These are phyloP conservation scores for Pestalotiopsis sp. DNA, from an alignment of 2,329 filamentous ascomycete genomes.

Conservation along the genomic window DNA sequence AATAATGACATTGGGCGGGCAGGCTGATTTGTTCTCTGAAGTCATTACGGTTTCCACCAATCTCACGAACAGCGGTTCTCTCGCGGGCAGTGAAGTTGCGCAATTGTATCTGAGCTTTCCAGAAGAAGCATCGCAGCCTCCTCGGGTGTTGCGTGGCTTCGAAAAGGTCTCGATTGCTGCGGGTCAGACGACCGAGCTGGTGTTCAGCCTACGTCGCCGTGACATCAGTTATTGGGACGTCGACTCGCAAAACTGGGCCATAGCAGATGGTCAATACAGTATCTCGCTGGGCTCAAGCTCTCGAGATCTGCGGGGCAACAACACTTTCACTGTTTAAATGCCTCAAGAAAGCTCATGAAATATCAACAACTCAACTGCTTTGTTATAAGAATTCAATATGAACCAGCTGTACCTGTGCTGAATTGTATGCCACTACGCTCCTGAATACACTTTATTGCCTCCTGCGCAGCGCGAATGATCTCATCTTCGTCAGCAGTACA, in stretches of 20 bases:
- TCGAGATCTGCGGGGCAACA: background rate
- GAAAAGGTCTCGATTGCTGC: conserved; percentile 56
- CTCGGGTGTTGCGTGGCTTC: conserved; percentile 64
- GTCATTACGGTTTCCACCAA: conserved; percentile 57
- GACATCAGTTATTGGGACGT: conserved; percentile 70
- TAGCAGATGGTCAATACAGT: conserved; percentile 38
- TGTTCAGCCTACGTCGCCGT: conserved; percentile 57
- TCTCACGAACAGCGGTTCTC: conserved; percentile 66
- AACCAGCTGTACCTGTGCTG: background rate
- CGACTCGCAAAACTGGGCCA: conserved; percentile 60
- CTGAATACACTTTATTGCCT: conserved; percentile 16
- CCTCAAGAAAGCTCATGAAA: background rate
- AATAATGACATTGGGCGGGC: conserved; percentile 44
- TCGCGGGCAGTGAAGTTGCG: conserved; percentile 65
- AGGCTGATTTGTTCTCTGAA: conserved; percentile 47
- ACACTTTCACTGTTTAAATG: background rate
- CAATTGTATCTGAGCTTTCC: conserved; percentile 62
- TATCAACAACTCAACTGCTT: background rate
- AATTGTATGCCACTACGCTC: conserved; percentile 16
- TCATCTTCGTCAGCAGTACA: conserved; percentile 10
- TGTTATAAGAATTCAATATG: background rate
- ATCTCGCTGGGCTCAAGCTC: background rate
- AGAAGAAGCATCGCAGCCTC: conserved; percentile 38
- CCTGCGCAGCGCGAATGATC: conserved; percentile 13
- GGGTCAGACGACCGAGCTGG: conserved; percentile 49